Evolutionary conservation across 176 grass and related monocot genomes (phyloP), one percentile per base, ranked within the genome.

Genomic region (Poa pratensis): DNA sequence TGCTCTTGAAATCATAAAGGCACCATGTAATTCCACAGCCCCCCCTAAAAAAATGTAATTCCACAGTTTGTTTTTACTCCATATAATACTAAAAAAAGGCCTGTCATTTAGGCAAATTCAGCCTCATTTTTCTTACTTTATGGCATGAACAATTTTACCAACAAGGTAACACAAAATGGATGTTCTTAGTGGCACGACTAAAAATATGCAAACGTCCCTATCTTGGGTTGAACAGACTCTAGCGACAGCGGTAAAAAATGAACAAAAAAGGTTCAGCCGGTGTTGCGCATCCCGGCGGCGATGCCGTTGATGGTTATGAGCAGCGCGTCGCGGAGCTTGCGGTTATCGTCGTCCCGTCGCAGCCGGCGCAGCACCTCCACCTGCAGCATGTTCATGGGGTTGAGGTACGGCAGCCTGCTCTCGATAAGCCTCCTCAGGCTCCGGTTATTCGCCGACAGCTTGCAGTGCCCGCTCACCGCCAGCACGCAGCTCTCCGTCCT

Each of bases 231-330:
- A 35, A 35, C 34, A 35, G 4, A 3, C 40, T 72, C 10, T 2
- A 22, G 9, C n/a, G 69, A 11, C 18, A 2, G 9, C 17, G 35
- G 18, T 0, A 40, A 22, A n/a, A 40, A 3, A 42, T 42, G 19
- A 69, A 69, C 10, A 46, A 49, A 43, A 0, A 42, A 5, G 5
- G 20, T 6, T 91, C 73, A 98, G 40, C 95, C 96, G 27, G 96
- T 98, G 81, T 98, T 95, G 30, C 96, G 92, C 89, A 98, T 98
- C 20, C 96, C 96, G 37, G 93, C 93, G 9, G 96, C 92, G 32
- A 98, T 98, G 57, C 96, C 96, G 3, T 98, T 98, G 73, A 98
- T 95, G 51, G 96, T 98, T 32, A 98, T 88, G 59, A 98, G 93
- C 80, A 98, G 82, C 24, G 88, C 93, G 23, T 97, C 95, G 7